Percentiles rank a stretch among this genome's conserved stretches.
Conservation (phyloP, 78 protist genomes). For the slime mould (Dictyostelium discoideum) region dicty_2.7 NC_007091.3:2635501-2636000, state of each 20-base stretch:
- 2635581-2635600: conserved; percentile 95
- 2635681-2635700: conserved; percentile 99
- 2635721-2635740: conserved; percentile 95
- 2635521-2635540: too few species aligned
- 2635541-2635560: neutral
- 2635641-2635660: conserved; percentile 92
- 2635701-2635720: conserved; percentile 94
- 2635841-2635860: conserved; percentile 99
- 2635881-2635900: neutral
- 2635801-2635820: conserved; percentile 96
- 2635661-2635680: conserved; percentile 95
- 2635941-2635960: too few species aligned
- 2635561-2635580: conserved; percentile 94
- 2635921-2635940: neutral
- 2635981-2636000: too few species aligned
- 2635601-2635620: conserved; percentile 99
- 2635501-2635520: neutral
- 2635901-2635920: too few species aligned
- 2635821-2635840: conserved; percentile 91
- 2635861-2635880: conserved; percentile 94
- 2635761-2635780: conserved; percentile 80
- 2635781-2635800: conserved; percentile 71
- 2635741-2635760: conserved; percentile 92
- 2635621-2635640: conserved; percentile 99
- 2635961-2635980: too few species aligned